Conservation (phyloP, 1,139 yeast genomes). For the Torulaspora globosa region DNA sequence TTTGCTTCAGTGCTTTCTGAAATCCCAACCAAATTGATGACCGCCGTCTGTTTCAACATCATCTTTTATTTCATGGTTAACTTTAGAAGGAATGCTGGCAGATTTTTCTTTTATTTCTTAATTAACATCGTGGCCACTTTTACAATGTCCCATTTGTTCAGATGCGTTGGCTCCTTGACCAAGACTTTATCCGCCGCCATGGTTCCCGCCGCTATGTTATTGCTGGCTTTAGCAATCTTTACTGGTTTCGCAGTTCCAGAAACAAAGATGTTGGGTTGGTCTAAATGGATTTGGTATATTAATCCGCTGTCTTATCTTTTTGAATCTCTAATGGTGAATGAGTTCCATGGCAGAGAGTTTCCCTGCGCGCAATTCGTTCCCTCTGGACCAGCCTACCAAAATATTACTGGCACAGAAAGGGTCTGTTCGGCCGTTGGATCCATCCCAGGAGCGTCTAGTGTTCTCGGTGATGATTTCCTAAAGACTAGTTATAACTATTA, state of each 20-base stretch:
- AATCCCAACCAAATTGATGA: conserved; percentile 56
- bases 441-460: conserved; percentile 49
- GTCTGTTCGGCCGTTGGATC: conserved; percentile 68
- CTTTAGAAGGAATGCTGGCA: conserved; percentile 61
- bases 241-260: conserved; percentile 76
- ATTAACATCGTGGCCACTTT: conserved; percentile 52
- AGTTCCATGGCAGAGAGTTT: conserved; percentile 42
- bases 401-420: conserved; percentile 39
- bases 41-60: conserved; percentile 57
- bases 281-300: conserved; percentile 71
- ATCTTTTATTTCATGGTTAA: conserved; percentile 64
- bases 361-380: conserved; percentile 52
- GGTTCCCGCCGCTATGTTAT: conserved; percentile 64
- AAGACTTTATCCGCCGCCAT: conserved; percentile 61
- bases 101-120: conserved; percentile 63
- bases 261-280: conserved; percentile 69
- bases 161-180: conserved; percentile 64
- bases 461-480: conserved; percentile 59
- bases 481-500: conserved; percentile 52
- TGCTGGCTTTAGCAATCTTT: conserved; percentile 60
- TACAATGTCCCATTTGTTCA: conserved; percentile 67
- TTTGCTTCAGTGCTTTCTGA: conserved; percentile 65
- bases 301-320: conserved; percentile 68
- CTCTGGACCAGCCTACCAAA: conserved; percentile 44
- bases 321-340: conserved; percentile 61